Evolutionary conservation across 2,329 filamentous ascomycete species (phyloP).

Genomic region (Claviceps quebecensis): DNA sequence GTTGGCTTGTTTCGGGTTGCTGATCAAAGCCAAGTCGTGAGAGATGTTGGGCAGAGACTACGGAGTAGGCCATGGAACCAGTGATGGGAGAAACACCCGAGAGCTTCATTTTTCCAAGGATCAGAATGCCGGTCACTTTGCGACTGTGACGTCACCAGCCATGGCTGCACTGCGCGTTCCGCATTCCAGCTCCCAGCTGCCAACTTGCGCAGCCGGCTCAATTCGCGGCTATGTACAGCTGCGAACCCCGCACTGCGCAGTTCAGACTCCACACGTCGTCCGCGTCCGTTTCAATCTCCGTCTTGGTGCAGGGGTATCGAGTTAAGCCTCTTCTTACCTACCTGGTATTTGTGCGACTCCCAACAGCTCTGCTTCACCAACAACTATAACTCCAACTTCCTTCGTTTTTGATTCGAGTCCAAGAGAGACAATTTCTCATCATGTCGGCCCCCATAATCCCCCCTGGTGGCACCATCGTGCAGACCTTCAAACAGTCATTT

Average conservation of each 20-base stretch:
- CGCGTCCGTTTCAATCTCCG: not conserved
- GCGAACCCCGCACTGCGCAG: not conserved
- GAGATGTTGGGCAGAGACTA: too few relatives aligned
- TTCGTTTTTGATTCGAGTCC: not conserved
- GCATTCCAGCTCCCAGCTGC: not conserved
- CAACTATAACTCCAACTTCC: too few relatives aligned
- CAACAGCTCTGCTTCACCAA: not conserved
- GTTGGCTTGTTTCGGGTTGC: not conserved
- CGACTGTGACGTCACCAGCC: not conserved
- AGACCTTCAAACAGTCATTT: conserved; percentile 75
- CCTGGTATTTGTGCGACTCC: not conserved
- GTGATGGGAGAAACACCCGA: too few relatives aligned
- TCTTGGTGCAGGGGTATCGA: not conserved
- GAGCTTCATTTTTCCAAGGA: too few relatives aligned
- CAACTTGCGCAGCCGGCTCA: not conserved
- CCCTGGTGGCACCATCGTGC: conserved; percentile 65
- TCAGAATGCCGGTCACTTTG: not conserved
- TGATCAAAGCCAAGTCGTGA: not conserved
- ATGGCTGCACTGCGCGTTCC: not conserved
- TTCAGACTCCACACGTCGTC: not conserved
- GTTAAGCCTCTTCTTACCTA: not conserved
- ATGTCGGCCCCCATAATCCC: conserved; percentile 43
- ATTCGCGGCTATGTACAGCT: not conserved
- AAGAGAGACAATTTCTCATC: conserved; percentile 12
- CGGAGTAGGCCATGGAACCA: too few relatives aligned